Evolutionary conservation across 1,284 basidiomycete genomes (phyloP), one percentile per base, ranked within the genome.

Genomic region (Ceratobasidium sp.): DNA sequence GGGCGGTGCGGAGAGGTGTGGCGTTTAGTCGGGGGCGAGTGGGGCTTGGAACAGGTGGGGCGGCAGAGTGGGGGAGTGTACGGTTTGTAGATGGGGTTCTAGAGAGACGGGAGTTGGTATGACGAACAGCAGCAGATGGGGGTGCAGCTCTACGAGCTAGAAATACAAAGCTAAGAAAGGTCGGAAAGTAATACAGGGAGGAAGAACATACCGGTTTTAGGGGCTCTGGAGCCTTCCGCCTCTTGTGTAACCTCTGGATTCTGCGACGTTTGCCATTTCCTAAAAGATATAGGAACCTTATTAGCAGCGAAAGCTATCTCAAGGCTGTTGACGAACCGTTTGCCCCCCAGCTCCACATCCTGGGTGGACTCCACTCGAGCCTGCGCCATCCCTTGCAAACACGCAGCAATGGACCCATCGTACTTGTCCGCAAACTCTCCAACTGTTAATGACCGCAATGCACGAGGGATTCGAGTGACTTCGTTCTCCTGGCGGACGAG

Each of bases 391-490:
- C 91, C 78, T 89, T 87, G 70, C 76, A 93, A 83, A 59, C 90
- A 91, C 13, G 87, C 88, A 80, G 92, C 89, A 25, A 93, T 85
- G 80, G 92, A 89, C 1, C 91, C 92, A 68, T 90, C 86, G 82
- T 94, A 94, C 81, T 92, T 93, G 73, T 90, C 89, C 34, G 87
- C 88, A 82, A 95, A 93, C 65, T 94, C 92, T 68, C 88, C 88
- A 87, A 95, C 89, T 17, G 90, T 89, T 81, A 94, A 89, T 43
- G 84, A 84, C 56, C 92, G 88, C 29, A 94, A 89, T 79, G 90
- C 88, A 80, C 90, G 91, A 0, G 93, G 92, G 59, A 94, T 91
- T 71, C 90, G 89, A n/a, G 87, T 88, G 7, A 94, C 88, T 76
- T 90, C 89, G 1, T 89, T 89, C 81, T 93, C 91, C 81, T 92